phyloP scores from a whole-genome alignment of 495 filamentous ascomycete genomes.

The Saxophila tyrrhenica region DNA sequence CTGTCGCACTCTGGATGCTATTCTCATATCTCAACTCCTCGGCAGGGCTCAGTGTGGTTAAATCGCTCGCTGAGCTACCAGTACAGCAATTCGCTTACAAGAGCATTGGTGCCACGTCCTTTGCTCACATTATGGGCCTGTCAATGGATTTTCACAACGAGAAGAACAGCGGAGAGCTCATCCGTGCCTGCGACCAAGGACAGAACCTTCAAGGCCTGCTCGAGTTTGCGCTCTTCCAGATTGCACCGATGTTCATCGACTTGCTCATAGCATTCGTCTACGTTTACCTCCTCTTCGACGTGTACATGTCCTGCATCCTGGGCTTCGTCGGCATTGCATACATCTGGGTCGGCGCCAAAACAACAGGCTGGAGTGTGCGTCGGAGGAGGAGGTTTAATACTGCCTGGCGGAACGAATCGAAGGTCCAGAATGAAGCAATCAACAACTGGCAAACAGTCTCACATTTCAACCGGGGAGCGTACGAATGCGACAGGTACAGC shows the following conservation, averaged over 20 bases:
- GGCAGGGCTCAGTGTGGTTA: constrained; percentile 13
- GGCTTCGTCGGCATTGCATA: constrained; percentile 50
- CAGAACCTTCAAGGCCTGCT: constrained; percentile 50
- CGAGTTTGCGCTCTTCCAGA: constrained; percentile 54
- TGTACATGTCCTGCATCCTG: constrained; percentile 63
- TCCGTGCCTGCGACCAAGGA: constrained; percentile 55
- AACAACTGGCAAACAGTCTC: constrained; percentile 57
- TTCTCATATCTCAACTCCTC: constrained; percentile 13
- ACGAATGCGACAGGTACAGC: constrained; percentile 53
- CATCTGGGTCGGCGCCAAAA: constrained; percentile 36
- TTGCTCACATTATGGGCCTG: constrained; percentile 64
- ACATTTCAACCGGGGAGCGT: constrained; percentile 58
- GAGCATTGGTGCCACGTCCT: constrained; percentile 51
- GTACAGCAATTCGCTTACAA: constrained; percentile 53
- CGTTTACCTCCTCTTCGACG: constrained; percentile 56
- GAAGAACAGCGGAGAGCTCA: constrained; percentile 61
- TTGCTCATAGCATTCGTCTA: constrained; percentile 57
- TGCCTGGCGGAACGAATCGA: constrained; percentile 42
- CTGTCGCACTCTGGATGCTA: constrained; percentile 27
- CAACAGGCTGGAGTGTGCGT: constrained; percentile 15
- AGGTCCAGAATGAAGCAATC: constrained; percentile 51
- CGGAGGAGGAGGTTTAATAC: constrained; percentile 8
- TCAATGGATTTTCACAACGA: constrained; percentile 70
- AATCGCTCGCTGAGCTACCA: constrained; percentile 12
- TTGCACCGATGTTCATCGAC: constrained; percentile 62